Evolutionary conservation across 257 asterid genomes (phyloP).

Genomic region (Thymus mandschuricus): DNA sequence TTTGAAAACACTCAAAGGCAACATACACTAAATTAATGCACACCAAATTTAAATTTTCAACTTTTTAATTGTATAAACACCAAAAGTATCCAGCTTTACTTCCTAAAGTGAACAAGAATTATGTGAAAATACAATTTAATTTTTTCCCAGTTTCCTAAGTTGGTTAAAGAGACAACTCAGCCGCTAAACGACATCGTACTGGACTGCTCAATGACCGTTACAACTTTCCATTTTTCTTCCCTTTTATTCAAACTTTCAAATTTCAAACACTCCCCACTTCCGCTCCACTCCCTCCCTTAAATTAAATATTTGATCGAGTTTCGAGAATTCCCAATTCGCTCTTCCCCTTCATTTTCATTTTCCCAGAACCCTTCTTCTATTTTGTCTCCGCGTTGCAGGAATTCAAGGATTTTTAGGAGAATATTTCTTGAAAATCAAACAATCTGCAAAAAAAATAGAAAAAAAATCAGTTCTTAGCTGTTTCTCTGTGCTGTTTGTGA

Average conservation of each 20-base stretch:
- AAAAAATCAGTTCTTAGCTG: not conserved
- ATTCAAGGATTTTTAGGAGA: slow-evolving; percentile 22
- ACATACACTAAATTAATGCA: not conserved
- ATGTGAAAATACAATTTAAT: not conserved
- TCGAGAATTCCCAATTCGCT: slow-evolving; percentile 31
- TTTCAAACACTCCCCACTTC: slow-evolving; percentile 49
- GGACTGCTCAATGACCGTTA: slow-evolving; percentile 53
- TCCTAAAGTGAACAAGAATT: not conserved
- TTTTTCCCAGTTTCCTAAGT: not conserved
- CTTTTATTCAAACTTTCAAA: slow-evolving; percentile 48
- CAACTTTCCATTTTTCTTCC: slow-evolving; percentile 33
- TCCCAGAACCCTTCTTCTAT: slow-evolving; percentile 26
- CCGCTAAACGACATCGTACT: slow-evolving; percentile 32
- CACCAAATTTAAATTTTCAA: not conserved
- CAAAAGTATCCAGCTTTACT: not conserved
- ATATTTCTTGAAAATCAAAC: slow-evolving; percentile 24
- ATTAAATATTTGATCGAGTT: slow-evolving; percentile 24
- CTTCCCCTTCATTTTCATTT: slow-evolving; percentile 6
- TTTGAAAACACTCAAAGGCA: not conserved
- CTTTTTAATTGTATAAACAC: not conserved
- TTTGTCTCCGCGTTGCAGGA: slow-evolving; percentile 35
- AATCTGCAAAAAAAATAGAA: not conserved
- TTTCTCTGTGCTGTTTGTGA: slow-evolving; percentile 21
- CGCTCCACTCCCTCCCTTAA: slow-evolving; percentile 46
- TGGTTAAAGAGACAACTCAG: not conserved